A percentile compares a stretch with the other conserved stretches of the same genome.
Conservation (phyloP, 2,329 filamentous ascomycete genomes). For the Fusarium mangiferae region DNA sequence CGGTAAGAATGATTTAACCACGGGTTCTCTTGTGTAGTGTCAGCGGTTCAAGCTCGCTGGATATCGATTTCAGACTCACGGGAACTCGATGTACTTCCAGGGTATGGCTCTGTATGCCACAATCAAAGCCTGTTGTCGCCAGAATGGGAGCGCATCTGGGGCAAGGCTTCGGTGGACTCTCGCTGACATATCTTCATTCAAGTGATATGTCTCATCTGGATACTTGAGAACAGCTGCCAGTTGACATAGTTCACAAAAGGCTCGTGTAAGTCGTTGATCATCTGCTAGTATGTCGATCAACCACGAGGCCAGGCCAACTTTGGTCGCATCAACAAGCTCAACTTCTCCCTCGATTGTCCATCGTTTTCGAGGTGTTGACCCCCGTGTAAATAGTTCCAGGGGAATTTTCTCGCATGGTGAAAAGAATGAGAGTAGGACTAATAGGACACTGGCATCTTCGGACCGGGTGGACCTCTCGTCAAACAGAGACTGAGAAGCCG, state of each 20-base stretch:
- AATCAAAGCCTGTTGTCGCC: conserved; percentile 33
- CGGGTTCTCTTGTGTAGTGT: conserved; percentile 22
- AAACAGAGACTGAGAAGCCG: conserved; percentile 24
- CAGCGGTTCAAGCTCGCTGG: conserved; percentile 9
- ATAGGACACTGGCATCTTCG: conserved; percentile 32
- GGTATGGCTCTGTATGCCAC: conserved; percentile 35
- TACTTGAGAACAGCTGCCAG: conserved; percentile 16
- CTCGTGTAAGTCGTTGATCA: conserved; percentile 4
- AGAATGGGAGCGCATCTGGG: conserved; percentile 23
- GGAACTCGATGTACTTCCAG: conserved; percentile 40
- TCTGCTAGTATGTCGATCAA: conserved; percentile 24
- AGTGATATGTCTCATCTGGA: conserved; percentile 27
- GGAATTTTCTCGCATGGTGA: conserved; percentile 33
- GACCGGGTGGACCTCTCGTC: conserved; percentile 19
- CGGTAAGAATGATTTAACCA: conserved; percentile 29
- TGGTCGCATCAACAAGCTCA: conserved; percentile 48
- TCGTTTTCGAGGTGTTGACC: conserved; percentile 39
- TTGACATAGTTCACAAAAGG: conserved; percentile 23
- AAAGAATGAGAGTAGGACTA: conserved; percentile 37
- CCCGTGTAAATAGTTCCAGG: conserved; percentile 33
- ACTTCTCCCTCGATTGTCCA: conserved; percentile 34
- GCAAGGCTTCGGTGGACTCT: conserved; percentile 22
- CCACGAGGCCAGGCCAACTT: conserved; percentile 15
- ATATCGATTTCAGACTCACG: conserved; percentile 20
- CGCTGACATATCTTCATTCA: conserved; percentile 31